A percentile compares a stretch with the other conserved stretches of the same genome.
Conservation (phyloP, 371 early-diverging fungal species). For the Blastocladiella emersonii region DNA sequence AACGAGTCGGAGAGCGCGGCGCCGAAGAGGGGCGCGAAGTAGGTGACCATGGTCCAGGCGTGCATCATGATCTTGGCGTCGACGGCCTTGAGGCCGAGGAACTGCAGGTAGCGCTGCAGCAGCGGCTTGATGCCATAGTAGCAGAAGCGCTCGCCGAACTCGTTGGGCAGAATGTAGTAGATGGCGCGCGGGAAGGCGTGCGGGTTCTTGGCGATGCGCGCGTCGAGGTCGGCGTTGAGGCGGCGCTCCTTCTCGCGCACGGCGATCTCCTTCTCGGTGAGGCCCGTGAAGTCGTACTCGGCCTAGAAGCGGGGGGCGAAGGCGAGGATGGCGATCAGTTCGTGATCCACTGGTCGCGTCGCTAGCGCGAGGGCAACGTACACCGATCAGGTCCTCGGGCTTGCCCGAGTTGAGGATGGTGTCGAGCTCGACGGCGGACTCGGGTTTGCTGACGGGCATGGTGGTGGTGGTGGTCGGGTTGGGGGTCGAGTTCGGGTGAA, state of each 20-base stretch:
- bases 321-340: no score
- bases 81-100: neutral
- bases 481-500: no score
- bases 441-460: no score
- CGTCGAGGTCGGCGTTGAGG: neutral
- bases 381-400: no score
- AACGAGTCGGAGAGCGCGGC: slow-evolving; percentile 47
- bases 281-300: neutral
- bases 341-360: no score
- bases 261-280: neutral
- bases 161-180: slow-evolving; percentile 6
- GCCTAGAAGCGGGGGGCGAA: no score
- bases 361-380: no score
- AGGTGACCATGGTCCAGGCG: slow-evolving; percentile 37
- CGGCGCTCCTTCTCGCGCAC: neutral
- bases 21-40: slow-evolving; percentile 48
- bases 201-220: neutral
- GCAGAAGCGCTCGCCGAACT: slow-evolving; percentile 16
- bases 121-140: slow-evolving; percentile 10
- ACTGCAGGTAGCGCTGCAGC: slow-evolving; percentile 1
- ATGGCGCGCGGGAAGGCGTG: neutral
- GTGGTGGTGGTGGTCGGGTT: no score
- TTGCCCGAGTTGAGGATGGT: no score
- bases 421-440: no score
- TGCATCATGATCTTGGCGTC: slow-evolving; percentile 21